These are phyloP conservation scores for Didymella pomorum DNA, from an alignment of 2,329 filamentous ascomycete genomes.

Conservation along the genomic window DNA sequence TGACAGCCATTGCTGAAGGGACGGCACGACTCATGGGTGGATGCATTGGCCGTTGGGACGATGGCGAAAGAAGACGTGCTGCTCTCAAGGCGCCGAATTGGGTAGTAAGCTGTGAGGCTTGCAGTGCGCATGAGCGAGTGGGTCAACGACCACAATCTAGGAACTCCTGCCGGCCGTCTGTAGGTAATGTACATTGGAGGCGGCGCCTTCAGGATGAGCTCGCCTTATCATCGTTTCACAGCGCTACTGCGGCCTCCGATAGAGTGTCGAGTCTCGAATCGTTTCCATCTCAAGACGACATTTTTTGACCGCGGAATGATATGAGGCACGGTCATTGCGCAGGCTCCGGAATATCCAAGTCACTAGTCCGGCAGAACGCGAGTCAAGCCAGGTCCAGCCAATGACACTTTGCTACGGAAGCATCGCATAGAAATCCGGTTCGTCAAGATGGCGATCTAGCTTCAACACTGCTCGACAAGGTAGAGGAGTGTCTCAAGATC, in stretches of 20 bases:
- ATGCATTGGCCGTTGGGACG: neutral
- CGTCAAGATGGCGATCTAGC: slow-evolving; percentile 46
- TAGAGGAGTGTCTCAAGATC: slow-evolving; percentile 46
- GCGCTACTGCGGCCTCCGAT: slow-evolving; percentile 37
- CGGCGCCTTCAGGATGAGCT: slow-evolving; percentile 31
- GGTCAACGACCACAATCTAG: slow-evolving; percentile 24
- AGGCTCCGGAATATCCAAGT: slow-evolving; percentile 33
- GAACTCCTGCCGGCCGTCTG: slow-evolving; percentile 36
- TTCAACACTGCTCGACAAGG: slow-evolving; percentile 45
- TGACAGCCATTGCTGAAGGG: neutral
- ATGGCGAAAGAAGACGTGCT: slow-evolving; percentile 8
- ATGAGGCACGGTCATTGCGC: slow-evolving; percentile 30
- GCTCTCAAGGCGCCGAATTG: slow-evolving; percentile 24
- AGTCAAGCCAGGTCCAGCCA: slow-evolving; percentile 31
- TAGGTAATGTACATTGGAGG: slow-evolving; percentile 28
- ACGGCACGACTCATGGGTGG: neutral
- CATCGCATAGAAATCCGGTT: slow-evolving; percentile 22
- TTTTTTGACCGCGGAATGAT: slow-evolving; percentile 33
- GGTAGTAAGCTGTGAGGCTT: slow-evolving; percentile 47
- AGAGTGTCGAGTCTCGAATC: slow-evolving; percentile 32
- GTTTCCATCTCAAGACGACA: slow-evolving; percentile 30
- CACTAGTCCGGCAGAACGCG: slow-evolving; percentile 46
- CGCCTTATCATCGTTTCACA: slow-evolving; percentile 53
- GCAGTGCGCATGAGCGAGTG: slow-evolving; percentile 34
- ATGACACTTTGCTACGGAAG: slow-evolving; percentile 25